A percentile compares a stretch with the other conserved stretches of the same genome.
phyloP scores from a whole-genome alignment of 23 red algal species.

The Gracilaria domingensis region DNA sequence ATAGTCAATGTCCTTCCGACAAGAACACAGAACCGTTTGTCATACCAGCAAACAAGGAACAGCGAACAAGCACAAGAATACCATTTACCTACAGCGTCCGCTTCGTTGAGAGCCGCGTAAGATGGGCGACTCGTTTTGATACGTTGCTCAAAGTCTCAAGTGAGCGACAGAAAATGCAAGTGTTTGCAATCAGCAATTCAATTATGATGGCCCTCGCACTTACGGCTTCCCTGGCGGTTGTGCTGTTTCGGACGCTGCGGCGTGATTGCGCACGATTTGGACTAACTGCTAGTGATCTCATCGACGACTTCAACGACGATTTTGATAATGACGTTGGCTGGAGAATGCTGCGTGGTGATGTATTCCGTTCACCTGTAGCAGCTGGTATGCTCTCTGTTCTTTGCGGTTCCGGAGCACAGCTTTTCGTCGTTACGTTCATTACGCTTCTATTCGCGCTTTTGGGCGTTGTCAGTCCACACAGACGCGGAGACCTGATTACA shows the following conservation, averaged over 20 bases:
- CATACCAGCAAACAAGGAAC: neutral
- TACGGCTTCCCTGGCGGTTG: slow-evolving; percentile 79
- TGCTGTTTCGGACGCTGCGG: slow-evolving; percentile 88
- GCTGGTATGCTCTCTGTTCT: slow-evolving; percentile 77
- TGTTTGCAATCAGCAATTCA: slow-evolving; percentile 96
- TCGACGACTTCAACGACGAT: slow-evolving; percentile 76
- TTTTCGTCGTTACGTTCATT: slow-evolving; percentile 68
- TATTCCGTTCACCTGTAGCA: slow-evolving; percentile 86
- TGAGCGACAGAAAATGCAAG: slow-evolving; percentile 71
- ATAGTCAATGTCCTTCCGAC: slow-evolving; percentile 10
- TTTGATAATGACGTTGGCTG: slow-evolving; percentile 91
- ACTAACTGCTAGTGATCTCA: slow-evolving; percentile 56
- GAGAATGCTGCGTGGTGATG: slow-evolving; percentile 95
- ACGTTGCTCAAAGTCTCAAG: slow-evolving; percentile 77
- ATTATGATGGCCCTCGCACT: slow-evolving; percentile 78
- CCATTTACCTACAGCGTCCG: slow-evolving; percentile 82
- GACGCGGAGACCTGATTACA: slow-evolving; percentile 84
- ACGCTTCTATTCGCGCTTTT: slow-evolving; percentile 76
- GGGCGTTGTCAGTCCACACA: slow-evolving; percentile 88
- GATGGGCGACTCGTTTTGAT: slow-evolving; percentile 93
- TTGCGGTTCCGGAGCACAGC: slow-evolving; percentile 85
- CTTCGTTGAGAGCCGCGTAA: slow-evolving; percentile 77
- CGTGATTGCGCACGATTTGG: slow-evolving; percentile 92
- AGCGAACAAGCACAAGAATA: slow-evolving; percentile 12
- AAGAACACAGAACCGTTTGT: slow-evolving; percentile 23